Conservation (phyloP, 768 basidiomycete species). For the Boletus fagicola region DNA sequence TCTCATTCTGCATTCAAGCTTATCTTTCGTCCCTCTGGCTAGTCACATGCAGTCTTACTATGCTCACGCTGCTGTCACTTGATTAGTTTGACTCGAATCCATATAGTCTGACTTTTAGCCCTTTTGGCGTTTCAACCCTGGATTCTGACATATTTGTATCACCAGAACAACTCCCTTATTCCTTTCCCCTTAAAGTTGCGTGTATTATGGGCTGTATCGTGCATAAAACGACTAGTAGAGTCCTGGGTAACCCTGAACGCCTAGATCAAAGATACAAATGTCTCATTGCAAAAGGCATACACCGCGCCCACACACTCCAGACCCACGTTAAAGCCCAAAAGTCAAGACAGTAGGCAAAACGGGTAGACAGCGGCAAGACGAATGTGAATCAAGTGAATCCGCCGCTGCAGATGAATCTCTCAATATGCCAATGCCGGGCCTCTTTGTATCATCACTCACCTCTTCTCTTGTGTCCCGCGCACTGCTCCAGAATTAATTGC, state of each 20-base stretch:
- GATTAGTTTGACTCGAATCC: not conserved
- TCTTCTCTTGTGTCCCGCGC: slow-evolving; percentile 6
- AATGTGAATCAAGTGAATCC: not conserved
- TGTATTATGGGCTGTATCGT: not conserved
- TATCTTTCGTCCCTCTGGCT: too few species aligned
- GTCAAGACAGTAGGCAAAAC: not conserved
- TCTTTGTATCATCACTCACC: slow-evolving; percentile 8
- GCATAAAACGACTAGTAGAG: not conserved
- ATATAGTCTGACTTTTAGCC: not conserved
- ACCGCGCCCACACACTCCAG: not conserved
- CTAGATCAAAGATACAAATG: not conserved
- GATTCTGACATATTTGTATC: not conserved
- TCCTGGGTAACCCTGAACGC: not conserved
- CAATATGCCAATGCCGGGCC: not conserved
- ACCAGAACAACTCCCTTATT: not conserved
- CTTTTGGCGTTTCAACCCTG: not conserved
- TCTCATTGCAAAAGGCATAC: not conserved
- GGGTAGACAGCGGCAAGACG: slow-evolving; percentile 5
- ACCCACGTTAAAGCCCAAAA: not conserved
- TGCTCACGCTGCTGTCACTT: too few species aligned
- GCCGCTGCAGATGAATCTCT: slow-evolving; percentile 9
- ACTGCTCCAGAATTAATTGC: slow-evolving; percentile 16
- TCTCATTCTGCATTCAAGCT: not conserved
- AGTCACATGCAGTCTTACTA: not conserved
- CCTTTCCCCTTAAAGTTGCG: not conserved